Base-by-base conservation (phyloP, 2,329 filamentous ascomycete genomes). In the Ceratocystis papillata region DNA sequence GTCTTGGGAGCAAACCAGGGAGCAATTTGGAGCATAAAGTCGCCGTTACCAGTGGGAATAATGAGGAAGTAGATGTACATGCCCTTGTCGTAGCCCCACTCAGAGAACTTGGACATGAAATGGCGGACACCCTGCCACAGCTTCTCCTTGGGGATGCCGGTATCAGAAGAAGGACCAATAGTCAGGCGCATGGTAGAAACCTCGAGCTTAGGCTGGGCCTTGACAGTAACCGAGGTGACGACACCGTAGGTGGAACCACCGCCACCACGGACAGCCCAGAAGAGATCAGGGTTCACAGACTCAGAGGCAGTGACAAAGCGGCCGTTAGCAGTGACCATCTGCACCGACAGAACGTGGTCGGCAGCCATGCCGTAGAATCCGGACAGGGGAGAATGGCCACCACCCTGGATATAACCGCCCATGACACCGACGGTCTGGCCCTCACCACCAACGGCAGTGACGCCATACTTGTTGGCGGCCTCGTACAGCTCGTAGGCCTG, bases 401-500 rank as follows among this genome's bases (percentile, higher is more conserved):
- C 83, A 10, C 81, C 82, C 72, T 83, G 81, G 8, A 75, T 78
- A 69, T 81, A 85, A 1, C 82, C 82, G 37, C 83, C 83, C 0
- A 79, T 78, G 6, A 81, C 69, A 2, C 81, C 81, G 5, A 84
- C 81, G 0, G 79, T 79, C 1, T 81, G 68, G 44, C 78, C 76
- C 57, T 67, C 68, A 8, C 67, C 67, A 41, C 63, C 66, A n/a
- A 69, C 65, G 41, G 67, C 64, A 22, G 67, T 68, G 41, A 69
- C 65, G 44, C 73, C 62, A 0, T 71, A 66, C 57, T 76, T 64
- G 1, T 78, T 77, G 10, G 75, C 73, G 59, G 64, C 64, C 22
- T 72, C 70, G 45, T 79, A 74, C 0, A 76, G 76, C 48, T 85
- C 80, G 28, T 72, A 75, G 0, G 76, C 81, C 53, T 78, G 75